These are phyloP conservation scores for Calonectria pseudoturangicola DNA, from an alignment of 2,329 filamentous ascomycete species.

Conservation along the genomic window DNA sequence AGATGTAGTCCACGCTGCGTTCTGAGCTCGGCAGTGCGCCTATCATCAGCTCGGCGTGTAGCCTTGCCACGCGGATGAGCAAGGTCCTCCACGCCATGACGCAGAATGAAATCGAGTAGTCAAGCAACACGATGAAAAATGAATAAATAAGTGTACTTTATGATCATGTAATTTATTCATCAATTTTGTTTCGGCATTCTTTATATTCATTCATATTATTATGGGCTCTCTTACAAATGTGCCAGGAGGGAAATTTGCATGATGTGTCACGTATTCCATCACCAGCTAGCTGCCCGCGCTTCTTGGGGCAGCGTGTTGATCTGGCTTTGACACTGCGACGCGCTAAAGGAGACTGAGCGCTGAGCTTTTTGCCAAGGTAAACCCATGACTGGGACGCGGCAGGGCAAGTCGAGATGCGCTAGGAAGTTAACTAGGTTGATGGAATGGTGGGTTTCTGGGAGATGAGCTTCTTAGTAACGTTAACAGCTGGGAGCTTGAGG, in stretches of 20 bases:
- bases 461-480: slow-evolving; percentile 18
- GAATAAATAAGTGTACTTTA: too few species aligned
- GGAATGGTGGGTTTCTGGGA: slow-evolving; percentile 24
- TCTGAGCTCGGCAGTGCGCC: slow-evolving; percentile 6
- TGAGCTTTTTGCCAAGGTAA: background rate
- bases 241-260: too few species aligned
- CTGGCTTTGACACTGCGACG: slow-evolving; percentile 7
- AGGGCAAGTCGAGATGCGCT: background rate
- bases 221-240: too few species aligned
- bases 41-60: slow-evolving; percentile 16
- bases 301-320: background rate
- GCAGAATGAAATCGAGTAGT: too few species aligned
- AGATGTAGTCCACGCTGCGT: background rate
- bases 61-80: background rate
- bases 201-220: too few species aligned
- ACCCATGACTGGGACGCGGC: slow-evolving; percentile 7
- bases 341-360: slow-evolving; percentile 2
- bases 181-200: too few species aligned
- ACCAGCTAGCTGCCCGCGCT: background rate
- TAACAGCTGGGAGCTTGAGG: slow-evolving; percentile 12
- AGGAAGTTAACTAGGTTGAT: slow-evolving; percentile 8
- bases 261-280: too few species aligned
- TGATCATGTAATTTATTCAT: too few species aligned
- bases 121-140: too few species aligned
- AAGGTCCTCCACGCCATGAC: too few species aligned